Percentiles rank a stretch among this genome's conserved stretches.
Conservation (phyloP, 768 basidiomycete genomes). For the Tulasnella sp. region DNA sequence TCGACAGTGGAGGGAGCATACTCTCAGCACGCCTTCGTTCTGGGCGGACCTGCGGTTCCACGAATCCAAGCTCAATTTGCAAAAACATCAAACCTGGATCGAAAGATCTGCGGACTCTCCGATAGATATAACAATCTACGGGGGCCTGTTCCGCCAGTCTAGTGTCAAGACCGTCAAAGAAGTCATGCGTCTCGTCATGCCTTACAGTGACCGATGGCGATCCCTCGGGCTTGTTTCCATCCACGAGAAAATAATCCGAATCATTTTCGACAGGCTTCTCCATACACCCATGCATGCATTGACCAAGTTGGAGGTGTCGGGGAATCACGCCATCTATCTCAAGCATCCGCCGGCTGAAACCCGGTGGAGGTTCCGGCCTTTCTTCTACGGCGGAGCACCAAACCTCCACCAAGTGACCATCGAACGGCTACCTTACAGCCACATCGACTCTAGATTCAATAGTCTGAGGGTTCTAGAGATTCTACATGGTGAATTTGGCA, state of each 20-base stretch:
- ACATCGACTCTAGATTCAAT: neutral
- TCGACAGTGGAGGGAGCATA: neutral
- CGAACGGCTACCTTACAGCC: neutral
- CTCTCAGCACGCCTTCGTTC: neutral
- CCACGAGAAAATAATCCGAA: neutral
- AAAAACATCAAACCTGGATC: neutral
- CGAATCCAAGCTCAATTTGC: neutral
- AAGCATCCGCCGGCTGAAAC: neutral
- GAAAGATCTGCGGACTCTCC: neutral
- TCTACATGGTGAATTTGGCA: neutral
- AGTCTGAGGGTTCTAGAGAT: neutral
- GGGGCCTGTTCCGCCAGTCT: neutral
- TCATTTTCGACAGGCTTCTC: neutral
- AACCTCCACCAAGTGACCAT: neutral
- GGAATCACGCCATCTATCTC: neutral
- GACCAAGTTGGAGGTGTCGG: neutral
- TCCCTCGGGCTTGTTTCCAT: neutral
- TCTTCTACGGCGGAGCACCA: neutral
- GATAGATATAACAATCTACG: neutral
- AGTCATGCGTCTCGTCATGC: neutral
- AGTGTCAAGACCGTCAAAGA: neutral
- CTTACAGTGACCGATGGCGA: neutral
- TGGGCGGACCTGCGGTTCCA: neutral
- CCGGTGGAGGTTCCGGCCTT: neutral
- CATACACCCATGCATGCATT: neutral